phyloP scores from a whole-genome alignment of 108 stramenopile genomes.

The Nitzschia palea region DNA sequence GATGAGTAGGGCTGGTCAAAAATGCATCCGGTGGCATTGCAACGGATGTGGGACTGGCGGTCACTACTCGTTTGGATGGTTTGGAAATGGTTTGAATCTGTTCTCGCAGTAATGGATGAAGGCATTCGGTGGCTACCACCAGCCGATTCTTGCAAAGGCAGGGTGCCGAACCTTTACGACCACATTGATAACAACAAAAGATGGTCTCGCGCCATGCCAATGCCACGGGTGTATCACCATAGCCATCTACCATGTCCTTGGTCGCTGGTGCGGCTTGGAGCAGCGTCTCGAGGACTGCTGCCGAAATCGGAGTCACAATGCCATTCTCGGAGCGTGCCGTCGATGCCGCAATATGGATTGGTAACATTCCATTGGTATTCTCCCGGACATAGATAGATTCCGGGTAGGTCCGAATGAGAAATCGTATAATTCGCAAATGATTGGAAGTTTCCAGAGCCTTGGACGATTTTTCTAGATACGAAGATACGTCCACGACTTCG shows the following conservation, averaged over 20 bases:
- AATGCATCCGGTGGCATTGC: too few species aligned
- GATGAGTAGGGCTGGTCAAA: too few species aligned
- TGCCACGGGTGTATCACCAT: conserved; percentile 6
- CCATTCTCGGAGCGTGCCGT: conserved; percentile 19
- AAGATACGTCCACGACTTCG: too few species aligned
- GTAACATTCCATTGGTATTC: conserved; percentile 5
- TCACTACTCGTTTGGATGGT: too few species aligned
- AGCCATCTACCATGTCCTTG: conserved; percentile 1
- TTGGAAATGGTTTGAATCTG: not conserved
- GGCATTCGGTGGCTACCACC: not conserved
- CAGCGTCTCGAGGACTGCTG: conserved; percentile 5
- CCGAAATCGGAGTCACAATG: conserved; percentile 11
- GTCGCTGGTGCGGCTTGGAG: conserved; percentile 3
- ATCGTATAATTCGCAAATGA: conserved; percentile 9
- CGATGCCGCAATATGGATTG: conserved; percentile 23
- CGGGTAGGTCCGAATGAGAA: conserved; percentile 14
- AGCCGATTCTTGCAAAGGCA: conserved; percentile 3
- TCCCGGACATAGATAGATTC: conserved; percentile 18
- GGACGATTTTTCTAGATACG: too few species aligned
- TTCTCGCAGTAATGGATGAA: conserved; percentile 16
- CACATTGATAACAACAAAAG: conserved; percentile 19
- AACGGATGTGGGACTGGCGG: too few species aligned
- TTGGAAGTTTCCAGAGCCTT: too few species aligned
- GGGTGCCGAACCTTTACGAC: not conserved
- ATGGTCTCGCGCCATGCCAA: conserved; percentile 12